These are phyloP conservation scores for Sporothrix pseudoabietina DNA, from an alignment of 2,329 filamentous ascomycete species.

Conservation along the genomic window DNA sequence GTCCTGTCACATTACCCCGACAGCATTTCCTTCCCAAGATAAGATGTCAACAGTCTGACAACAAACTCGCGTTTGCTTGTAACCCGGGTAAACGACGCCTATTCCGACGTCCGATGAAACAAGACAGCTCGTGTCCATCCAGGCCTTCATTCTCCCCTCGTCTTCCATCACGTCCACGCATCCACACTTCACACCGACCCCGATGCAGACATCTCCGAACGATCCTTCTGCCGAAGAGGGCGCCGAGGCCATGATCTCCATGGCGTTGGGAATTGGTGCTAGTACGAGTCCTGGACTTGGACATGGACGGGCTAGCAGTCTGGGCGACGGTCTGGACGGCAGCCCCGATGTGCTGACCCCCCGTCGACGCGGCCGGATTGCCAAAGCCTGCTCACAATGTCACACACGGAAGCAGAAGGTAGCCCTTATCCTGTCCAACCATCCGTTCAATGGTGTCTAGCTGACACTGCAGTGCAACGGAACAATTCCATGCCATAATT, in stretches of 20 bases:
- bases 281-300: neutral
- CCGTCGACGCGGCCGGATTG: constrained; percentile 21
- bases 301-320: neutral
- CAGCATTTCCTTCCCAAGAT: neutral
- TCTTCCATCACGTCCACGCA: neutral
- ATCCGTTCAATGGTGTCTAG: neutral
- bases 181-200: neutral
- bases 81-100: neutral
- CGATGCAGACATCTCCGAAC: constrained; percentile 23
- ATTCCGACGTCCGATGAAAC: constrained; percentile 14
- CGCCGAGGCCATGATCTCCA: constrained; percentile 11
- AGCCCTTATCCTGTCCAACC: neutral
- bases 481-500: constrained; percentile 14
- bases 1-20: neutral
- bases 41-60: neutral
- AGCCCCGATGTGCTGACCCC: neutral
- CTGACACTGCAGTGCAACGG: constrained; percentile 5
- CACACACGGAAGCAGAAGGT: constrained; percentile 24
- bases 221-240: constrained; percentile 6
- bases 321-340: neutral
- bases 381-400: constrained; percentile 14
- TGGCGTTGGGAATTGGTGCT: constrained; percentile 5
- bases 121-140: no score
- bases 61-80: neutral
- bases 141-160: neutral